Conservation (phyloP, 148 eudicot species). For the Rhododendron molle region DNA sequence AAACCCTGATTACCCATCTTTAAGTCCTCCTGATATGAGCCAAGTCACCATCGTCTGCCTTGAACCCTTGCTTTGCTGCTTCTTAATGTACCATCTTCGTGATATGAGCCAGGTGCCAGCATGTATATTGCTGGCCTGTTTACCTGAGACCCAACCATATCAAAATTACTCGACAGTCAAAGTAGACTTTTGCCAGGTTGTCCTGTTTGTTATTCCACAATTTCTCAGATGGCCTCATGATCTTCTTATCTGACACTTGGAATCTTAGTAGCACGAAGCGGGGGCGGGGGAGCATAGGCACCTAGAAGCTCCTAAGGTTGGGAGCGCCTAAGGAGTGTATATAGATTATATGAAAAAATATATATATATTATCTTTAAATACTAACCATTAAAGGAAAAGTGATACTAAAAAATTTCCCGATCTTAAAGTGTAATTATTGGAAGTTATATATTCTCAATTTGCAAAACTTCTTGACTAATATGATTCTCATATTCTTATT, state of each 20-base stretch:
- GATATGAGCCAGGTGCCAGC: not conserved
- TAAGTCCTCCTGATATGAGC: not conserved
- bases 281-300: too few relatives aligned
- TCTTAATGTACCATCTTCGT: not conserved
- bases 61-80: not conserved
- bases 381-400: too few relatives aligned
- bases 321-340: too few relatives aligned
- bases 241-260: not conserved
- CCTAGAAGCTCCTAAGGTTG: too few relatives aligned
- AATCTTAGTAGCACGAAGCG: too few relatives aligned
- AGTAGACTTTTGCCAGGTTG: not conserved
- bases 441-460: too few relatives aligned
- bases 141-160: not conserved
- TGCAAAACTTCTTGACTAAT: too few relatives aligned
- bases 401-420: too few relatives aligned
- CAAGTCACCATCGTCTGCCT: not conserved
- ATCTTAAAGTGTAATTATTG: too few relatives aligned
- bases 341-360: too few relatives aligned
- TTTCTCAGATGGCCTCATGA: not conserved
- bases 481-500: too few relatives aligned
- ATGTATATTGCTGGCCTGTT: not conserved
- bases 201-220: not conserved
- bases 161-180: not conserved
- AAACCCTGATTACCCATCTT: not conserved
- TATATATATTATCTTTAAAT: too few relatives aligned